These are phyloP conservation scores for Diaporthe caulivora DNA, from an alignment of 2,329 filamentous ascomycete species.

Conservation along the genomic window DNA sequence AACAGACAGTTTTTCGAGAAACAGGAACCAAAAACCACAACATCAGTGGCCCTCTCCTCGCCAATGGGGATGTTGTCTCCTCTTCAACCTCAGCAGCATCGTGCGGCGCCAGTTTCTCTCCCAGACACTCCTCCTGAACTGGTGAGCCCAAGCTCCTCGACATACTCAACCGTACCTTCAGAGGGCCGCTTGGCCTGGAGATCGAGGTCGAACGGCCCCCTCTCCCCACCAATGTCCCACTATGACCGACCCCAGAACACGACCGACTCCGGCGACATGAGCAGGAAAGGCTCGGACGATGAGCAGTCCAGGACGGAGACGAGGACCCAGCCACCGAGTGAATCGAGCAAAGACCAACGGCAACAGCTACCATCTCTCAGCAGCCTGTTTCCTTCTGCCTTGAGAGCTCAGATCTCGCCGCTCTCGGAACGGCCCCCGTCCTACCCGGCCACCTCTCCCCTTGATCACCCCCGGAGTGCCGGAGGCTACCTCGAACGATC, in stretches of 20 bases:
- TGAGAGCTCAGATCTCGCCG: slow-evolving; percentile 60
- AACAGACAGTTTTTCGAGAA: slow-evolving; percentile 33
- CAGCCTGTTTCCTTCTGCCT: slow-evolving; percentile 65
- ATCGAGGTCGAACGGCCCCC: slow-evolving; percentile 51
- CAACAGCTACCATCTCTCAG: slow-evolving; percentile 69
- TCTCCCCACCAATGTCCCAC: slow-evolving; percentile 69
- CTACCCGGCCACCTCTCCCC: slow-evolving; percentile 58
- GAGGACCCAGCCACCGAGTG: slow-evolving; percentile 39
- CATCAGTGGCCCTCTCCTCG: slow-evolving; percentile 39
- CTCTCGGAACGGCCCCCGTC: slow-evolving; percentile 59
- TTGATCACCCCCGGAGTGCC: slow-evolving; percentile 60
- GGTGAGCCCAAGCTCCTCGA: slow-evolving; percentile 63
- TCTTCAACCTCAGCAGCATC: slow-evolving; percentile 63
- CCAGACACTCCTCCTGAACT: slow-evolving; percentile 68
- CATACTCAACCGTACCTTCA: slow-evolving; percentile 57
- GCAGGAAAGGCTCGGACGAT: slow-evolving; percentile 55
- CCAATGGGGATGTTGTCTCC: slow-evolving; percentile 69
- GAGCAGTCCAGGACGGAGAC: slow-evolving; percentile 51
- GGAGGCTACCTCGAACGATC: slow-evolving; percentile 53
- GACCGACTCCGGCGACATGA: slow-evolving; percentile 57
- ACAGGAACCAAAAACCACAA: slow-evolving; percentile 22
- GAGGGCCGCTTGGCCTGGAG: slow-evolving; percentile 60
- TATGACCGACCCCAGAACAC: slow-evolving; percentile 60
- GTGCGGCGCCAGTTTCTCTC: slow-evolving; percentile 50
- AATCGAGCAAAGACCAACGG: slow-evolving; percentile 45